phyloP scores from a whole-genome alignment of 2,329 filamentous ascomycete species.

The Penicillium verrucosum region DNA sequence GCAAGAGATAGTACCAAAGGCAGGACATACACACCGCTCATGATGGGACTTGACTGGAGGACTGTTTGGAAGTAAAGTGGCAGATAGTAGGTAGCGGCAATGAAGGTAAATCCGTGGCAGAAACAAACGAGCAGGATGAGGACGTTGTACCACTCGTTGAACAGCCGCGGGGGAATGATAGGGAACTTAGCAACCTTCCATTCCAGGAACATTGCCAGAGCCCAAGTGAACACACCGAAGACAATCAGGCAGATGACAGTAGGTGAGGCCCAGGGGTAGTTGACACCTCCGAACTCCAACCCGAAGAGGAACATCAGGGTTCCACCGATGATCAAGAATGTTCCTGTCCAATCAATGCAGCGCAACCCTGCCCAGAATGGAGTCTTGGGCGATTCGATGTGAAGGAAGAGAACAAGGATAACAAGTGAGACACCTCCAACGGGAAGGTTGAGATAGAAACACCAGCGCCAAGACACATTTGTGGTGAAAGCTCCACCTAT shows the following conservation, averaged over 20 bases:
- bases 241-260: constrained; percentile 74
- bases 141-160: constrained; percentile 63
- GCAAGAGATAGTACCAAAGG: constrained; percentile 68
- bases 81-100: constrained; percentile 73
- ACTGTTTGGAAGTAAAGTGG: constrained; percentile 82
- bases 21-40: constrained; percentile 71
- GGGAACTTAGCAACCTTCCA: constrained; percentile 71
- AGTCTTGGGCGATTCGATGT: constrained; percentile 60
- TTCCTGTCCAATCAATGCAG: constrained; percentile 64
- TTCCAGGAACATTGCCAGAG: constrained; percentile 69
- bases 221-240: constrained; percentile 64
- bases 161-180: constrained; percentile 71
- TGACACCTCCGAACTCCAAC: constrained; percentile 76
- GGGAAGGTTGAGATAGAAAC: constrained; percentile 61
- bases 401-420: constrained; percentile 59
- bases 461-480: constrained; percentile 60
- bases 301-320: constrained; percentile 85
- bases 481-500: constrained; percentile 62
- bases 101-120: constrained; percentile 73
- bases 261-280: constrained; percentile 70
- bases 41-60: constrained; percentile 63
- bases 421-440: constrained; percentile 58
- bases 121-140: constrained; percentile 66
- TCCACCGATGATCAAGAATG: constrained; percentile 65
- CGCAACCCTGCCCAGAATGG: constrained; percentile 56